Base-by-base conservation (phyloP, 345 rosid genomes). In the Citrus mangshanensis region DNA sequence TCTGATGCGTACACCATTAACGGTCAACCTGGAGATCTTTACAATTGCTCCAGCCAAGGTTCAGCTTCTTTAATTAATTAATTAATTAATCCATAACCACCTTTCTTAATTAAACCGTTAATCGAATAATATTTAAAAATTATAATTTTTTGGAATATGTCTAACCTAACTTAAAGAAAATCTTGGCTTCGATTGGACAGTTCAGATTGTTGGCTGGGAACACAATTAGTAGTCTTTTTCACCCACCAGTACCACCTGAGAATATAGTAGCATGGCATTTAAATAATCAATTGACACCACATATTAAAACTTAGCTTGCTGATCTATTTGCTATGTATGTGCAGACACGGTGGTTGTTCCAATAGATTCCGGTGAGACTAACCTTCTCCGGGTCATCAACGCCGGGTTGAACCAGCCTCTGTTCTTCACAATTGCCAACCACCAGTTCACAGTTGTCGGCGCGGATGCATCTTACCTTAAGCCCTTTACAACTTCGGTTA, bases 11-110 rank as follows among this genome's bases (percentile, higher is more conserved):
- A 83, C 54, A 95, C 98, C 74, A 91, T 95, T 68, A 95, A 95
- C 67, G 97, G 97, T 32, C 97, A 95, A 77, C 99, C 98, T 7
- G 99, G 99, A 74, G 99, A 95, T 79, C 92, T 93, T 65, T 93
- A 91, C 80, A 90, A 90, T 0, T 95, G 99, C 82, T 95, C 99
- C 34, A 82, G 78, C 82, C 74, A 92, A 88, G 98, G 99, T 93
- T 72, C 9, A 38, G 35, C 6, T 75, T 74, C 27, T 9, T 73
- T 58, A 14, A 28, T 72, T 30, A 25, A 46, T 46, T 30, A 24
- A 42, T 42, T 46, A 46, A 46, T 46, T 13, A 12, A 3, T 46
- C 51, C 51, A 13, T 46, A 13, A 46, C 51, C 13, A 46, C 18
- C 51, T 46, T 46, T 46, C 51, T 12, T 46, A 46, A 46, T 46